Percentiles rank a stretch among this genome's conserved stretches.
Evolutionary conservation across 371 early-diverging fungal species (phyloP).

Genomic region (Capniomyces stellatus): DNA sequence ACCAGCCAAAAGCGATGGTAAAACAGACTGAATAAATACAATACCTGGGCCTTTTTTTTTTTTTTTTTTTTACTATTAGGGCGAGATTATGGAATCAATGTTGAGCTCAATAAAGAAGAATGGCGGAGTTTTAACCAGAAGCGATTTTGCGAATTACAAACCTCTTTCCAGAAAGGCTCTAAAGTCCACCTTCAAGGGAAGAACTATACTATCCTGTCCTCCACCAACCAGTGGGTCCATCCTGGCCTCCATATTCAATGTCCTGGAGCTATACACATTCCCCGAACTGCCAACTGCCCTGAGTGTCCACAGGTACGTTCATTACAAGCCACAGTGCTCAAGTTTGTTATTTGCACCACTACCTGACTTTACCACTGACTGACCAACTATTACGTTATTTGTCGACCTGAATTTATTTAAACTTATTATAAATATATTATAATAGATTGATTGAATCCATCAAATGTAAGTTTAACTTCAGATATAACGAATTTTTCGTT

Average conservation of each 20-base stretch:
- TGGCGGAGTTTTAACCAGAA: constrained; percentile 68
- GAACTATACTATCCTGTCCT: constrained; percentile 40
- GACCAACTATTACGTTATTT: no score
- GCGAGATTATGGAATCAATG: constrained; percentile 57
- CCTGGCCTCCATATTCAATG: constrained; percentile 67
- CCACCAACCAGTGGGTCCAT: constrained; percentile 74
- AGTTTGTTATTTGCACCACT: no score
- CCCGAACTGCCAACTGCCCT: constrained; percentile 18
- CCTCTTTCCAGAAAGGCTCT: constrained; percentile 40
- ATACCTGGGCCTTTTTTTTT: no score
- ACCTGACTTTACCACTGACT: no score
- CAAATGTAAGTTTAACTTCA: no score
- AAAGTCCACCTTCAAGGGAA: constrained; percentile 56
- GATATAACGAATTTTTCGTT: no score
- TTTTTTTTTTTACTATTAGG: constrained; percentile 16
- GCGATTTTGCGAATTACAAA: constrained; percentile 60
- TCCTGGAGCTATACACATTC: constrained; percentile 58
- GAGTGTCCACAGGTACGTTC: constrained; percentile 61
- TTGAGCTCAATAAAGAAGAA: constrained; percentile 40
- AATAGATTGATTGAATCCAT: no score
- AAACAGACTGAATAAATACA: no score
- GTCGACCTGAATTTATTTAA: no score
- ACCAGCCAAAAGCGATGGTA: no score
- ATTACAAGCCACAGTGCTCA: no score
- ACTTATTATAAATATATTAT: no score